These are phyloP conservation scores for Termitomyces sp. DNA, from an alignment of 768 basidiomycete genomes.

Conservation along the genomic window DNA sequence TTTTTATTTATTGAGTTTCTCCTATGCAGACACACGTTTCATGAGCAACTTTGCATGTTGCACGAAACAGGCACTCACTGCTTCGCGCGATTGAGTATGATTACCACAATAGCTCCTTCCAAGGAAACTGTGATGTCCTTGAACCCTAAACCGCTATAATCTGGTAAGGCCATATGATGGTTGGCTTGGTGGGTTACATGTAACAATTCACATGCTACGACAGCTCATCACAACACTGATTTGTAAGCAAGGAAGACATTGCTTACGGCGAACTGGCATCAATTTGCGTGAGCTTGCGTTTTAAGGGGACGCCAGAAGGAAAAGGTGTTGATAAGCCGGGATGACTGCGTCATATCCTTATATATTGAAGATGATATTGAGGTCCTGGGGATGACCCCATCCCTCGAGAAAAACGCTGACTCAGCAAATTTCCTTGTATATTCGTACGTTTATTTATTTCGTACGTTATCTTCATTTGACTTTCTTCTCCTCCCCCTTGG, in stretches of 20 bases:
- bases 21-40: conserved; percentile 19
- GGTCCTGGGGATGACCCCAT: too few relatives aligned
- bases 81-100: conserved; percentile 42
- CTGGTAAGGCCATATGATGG: conserved; percentile 22
- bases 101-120: conserved; percentile 38
- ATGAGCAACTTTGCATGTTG: neutral
- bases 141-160: conserved; percentile 33
- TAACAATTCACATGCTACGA: neutral
- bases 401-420: conserved; percentile 6
- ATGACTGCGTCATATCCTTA: neutral
- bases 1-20: conserved; percentile 36
- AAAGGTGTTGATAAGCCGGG: neutral
- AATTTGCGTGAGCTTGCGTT: neutral
- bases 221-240: neutral
- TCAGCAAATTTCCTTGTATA: conserved; percentile 5
- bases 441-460: neutral
- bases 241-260: neutral
- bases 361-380: neutral
- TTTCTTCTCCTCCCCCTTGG: neutral
- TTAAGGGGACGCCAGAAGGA: neutral
- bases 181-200: neutral
- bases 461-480: neutral
- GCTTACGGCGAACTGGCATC: neutral
- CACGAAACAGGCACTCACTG: conserved; percentile 26
- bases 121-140: conserved; percentile 37